These are phyloP conservation scores for Rhododendron molle DNA, from an alignment of 148 eudicot genomes.

Conservation along the genomic window DNA sequence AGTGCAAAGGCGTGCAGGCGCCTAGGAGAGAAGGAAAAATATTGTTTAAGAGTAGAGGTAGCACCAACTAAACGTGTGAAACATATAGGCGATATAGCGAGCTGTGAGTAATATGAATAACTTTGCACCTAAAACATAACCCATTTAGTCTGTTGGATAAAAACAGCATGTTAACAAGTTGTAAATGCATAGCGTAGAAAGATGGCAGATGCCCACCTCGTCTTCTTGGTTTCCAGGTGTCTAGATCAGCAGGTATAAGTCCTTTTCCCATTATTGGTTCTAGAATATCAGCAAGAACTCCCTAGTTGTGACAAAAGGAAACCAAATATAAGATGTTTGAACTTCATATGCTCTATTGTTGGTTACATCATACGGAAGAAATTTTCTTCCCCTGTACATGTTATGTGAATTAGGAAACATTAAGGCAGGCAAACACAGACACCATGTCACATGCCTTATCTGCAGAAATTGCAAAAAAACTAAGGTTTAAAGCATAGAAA, in stretches of 20 bases:
- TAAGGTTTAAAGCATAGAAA: not conserved
- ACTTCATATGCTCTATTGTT: not conserved
- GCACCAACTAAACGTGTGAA: not conserved
- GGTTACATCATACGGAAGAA: not conserved
- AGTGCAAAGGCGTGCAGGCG: not conserved
- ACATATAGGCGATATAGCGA: not conserved
- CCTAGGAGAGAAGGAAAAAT: not conserved
- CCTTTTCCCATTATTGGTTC: slow-evolving; percentile 99
- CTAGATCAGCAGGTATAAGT: slow-evolving; percentile 94
- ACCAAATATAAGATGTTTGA: too few species aligned
- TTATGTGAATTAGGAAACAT: not conserved
- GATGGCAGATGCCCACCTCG: slow-evolving; percentile 55
- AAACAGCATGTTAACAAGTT: not conserved
- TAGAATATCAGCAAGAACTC: slow-evolving; percentile 97
- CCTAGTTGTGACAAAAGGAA: slow-evolving; percentile 34
- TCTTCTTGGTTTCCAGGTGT: slow-evolving; percentile 96
- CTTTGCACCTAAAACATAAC: not conserved
- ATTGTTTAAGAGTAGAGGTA: not conserved
- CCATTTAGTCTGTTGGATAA: not conserved
- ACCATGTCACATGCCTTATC: not conserved
- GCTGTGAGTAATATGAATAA: not conserved
- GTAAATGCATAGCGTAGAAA: not conserved
- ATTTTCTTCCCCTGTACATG: not conserved
- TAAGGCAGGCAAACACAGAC: not conserved
- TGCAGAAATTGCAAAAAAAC: not conserved